Base-by-base conservation (phyloP, 2,329 filamentous ascomycete species). In the Rhinocladiella similis region DNA sequence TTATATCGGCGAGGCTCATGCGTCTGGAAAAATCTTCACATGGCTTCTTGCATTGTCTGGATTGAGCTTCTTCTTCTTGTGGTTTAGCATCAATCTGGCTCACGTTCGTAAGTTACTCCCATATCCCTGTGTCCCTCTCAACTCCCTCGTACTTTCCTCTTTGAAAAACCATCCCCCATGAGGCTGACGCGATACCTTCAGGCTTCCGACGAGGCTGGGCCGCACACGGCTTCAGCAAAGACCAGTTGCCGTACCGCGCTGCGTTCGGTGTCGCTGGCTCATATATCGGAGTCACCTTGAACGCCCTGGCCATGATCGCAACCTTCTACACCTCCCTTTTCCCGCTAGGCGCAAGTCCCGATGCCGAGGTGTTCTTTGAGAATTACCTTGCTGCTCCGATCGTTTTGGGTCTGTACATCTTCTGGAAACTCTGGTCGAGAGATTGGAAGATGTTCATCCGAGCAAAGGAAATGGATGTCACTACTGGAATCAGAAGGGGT, bases 301-400 rank as follows among this genome's bases (percentile, higher is more conserved):
- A 96, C 73, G 55, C 80, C 16, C 74, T 93, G 33, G 86, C 96
- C 33, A 80, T 97, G 29, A 70, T 89, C 46, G 90, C 90, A 1
- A 91, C 96, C 70, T 93, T 96, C 77, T 97, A 91, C 89, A 87
- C 89, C 47, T 90, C 89, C 19, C 85, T 89, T 3, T 92, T 87
- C 69, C 92, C 92, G 2, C 80, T 94, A 43, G 82, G 77, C 20
- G 46, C 25, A 1, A 38, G 16, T 13, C 71, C 69, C 41, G 70
- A 72, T 39, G 75, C 73, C 1, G 61, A 73, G 47, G 63, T 62
- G 6, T 81, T 80, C 68, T 81, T 81, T 67, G 50, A 71, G 48
- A 66, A 69, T 35, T 80, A 78, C 63, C 74, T 81, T 5, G 77
- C 77, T 16, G 62, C 71, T n/a, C 75, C 76, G 25, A 71, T 80